These are phyloP conservation scores for Histomonas meleagridis DNA, from an alignment of 208 protist species.

Conservation along the genomic window DNA sequence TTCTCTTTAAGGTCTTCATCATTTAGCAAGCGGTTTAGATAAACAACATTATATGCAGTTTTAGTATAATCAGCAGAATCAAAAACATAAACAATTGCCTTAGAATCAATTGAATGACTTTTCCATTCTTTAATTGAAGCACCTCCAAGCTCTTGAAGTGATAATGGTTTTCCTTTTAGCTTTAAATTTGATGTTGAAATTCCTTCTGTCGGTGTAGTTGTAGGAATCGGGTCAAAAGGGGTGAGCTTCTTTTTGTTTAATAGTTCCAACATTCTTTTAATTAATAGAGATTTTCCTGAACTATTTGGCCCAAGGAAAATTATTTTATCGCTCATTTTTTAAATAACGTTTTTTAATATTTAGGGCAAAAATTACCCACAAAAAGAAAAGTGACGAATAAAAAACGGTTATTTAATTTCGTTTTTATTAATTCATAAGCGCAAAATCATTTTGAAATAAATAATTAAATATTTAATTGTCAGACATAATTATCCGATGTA, in stretches of 20 bases:
- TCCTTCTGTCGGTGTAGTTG: slow-evolving; percentile 3
- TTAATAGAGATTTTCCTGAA: not conserved
- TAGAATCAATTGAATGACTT: not conserved
- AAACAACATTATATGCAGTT: slow-evolving; percentile 9
- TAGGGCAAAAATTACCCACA: too few species aligned
- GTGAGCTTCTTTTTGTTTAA: not conserved
- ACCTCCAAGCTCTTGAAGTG: not conserved
- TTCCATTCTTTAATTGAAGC: not conserved
- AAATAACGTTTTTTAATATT: too few species aligned
- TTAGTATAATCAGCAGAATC: slow-evolving; percentile 23
- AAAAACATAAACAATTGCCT: slow-evolving; percentile 26
- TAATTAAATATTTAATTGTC: too few species aligned
- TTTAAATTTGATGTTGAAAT: not conserved
- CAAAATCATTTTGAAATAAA: too few species aligned
- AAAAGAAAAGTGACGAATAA: too few species aligned
- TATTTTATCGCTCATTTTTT: too few species aligned
- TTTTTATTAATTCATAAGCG: too few species aligned
- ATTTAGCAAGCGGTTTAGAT: not conserved
- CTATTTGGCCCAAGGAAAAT: not conserved
- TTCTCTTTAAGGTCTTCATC: not conserved
- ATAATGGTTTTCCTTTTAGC: not conserved
- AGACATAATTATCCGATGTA: too few species aligned
- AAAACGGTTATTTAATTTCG: too few species aligned
- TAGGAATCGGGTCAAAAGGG: slow-evolving; percentile 15
- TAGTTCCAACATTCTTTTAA: not conserved